Evolutionary conservation across 768 basidiomycete genomes (phyloP).

Genomic region (Pulveroboletus ravenelii): DNA sequence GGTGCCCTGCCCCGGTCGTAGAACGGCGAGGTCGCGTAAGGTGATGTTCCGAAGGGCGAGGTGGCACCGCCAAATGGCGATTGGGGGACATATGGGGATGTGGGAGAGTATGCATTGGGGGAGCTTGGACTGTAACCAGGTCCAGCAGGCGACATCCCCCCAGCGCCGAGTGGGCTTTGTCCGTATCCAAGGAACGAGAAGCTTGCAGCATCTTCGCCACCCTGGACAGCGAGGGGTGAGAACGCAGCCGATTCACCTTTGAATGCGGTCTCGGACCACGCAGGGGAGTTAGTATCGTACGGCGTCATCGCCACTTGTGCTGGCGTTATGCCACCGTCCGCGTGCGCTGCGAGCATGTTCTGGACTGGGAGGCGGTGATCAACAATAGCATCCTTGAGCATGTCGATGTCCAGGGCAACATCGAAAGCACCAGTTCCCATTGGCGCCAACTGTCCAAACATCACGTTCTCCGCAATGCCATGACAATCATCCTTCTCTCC

Average conservation of each 20-base stretch:
- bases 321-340: slow-evolving; percentile 87
- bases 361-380: slow-evolving; percentile 91
- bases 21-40: slow-evolving; percentile 83
- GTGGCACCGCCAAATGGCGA: slow-evolving; percentile 81
- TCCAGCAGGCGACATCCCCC: slow-evolving; percentile 84
- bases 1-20: slow-evolving; percentile 60
- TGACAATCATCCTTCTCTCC: slow-evolving; percentile 99
- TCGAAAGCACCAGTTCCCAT: slow-evolving; percentile 99
- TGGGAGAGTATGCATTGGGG: slow-evolving; percentile 83
- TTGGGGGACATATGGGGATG: slow-evolving; percentile 84
- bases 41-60: slow-evolving; percentile 77
- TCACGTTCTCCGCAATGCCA: slow-evolving; percentile 97
- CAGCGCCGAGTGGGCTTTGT: slow-evolving; percentile 81
- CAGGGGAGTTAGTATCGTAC: slow-evolving; percentile 87
- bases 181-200: slow-evolving; percentile 76
- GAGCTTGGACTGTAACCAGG: slow-evolving; percentile 90
- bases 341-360: slow-evolving; percentile 69
- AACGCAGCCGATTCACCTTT: slow-evolving; percentile 86
- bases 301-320: slow-evolving; percentile 94
- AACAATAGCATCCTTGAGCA: slow-evolving; percentile 97
- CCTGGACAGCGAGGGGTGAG: slow-evolving; percentile 88
- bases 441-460: slow-evolving; percentile 99
- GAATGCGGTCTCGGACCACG: slow-evolving; percentile 72
- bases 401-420: slow-evolving; percentile 92
- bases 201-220: slow-evolving; percentile 74